phyloP scores from a whole-genome alignment of 495 filamentous ascomycete species.

The Penicillium malachiteum region DNA sequence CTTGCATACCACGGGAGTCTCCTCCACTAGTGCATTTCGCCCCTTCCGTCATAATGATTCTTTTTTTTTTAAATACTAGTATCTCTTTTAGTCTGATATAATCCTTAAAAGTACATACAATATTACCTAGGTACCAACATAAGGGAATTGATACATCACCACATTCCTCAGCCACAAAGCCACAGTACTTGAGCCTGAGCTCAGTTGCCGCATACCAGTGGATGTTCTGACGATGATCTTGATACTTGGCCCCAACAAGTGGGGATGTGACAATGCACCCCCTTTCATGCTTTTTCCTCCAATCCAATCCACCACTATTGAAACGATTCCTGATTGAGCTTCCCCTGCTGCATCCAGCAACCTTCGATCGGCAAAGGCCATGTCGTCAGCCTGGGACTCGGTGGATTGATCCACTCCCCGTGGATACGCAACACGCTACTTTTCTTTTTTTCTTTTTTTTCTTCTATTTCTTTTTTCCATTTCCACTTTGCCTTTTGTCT shows the following conservation, averaged over 20 bases:
- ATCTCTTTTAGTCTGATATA: not conserved
- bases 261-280: slow-evolving; percentile 23
- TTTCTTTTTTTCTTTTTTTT: not conserved
- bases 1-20: slow-evolving; percentile 18
- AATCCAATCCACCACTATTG: not conserved
- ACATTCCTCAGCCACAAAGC: slow-evolving; percentile 16
- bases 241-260: slow-evolving; percentile 12
- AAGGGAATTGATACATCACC: no score
- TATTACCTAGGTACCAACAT: not conserved
- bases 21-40: slow-evolving; percentile 28
- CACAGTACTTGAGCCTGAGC: slow-evolving; percentile 5
- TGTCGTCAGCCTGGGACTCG: slow-evolving; percentile 13
- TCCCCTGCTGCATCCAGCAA: slow-evolving; percentile 13
- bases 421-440: slow-evolving; percentile 5
- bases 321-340: slow-evolving; percentile 5
- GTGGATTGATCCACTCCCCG: slow-evolving; percentile 10
- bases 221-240: slow-evolving; percentile 21
- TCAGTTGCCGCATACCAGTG: slow-evolving; percentile 19
- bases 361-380: slow-evolving; percentile 9
- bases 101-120: not conserved
- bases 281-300: slow-evolving; percentile 9
- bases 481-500: slow-evolving; percentile 4
- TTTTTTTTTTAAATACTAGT: slow-evolving; percentile 3
- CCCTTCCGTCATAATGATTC: slow-evolving; percentile 39
- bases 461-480: slow-evolving; percentile 1